A percentile compares a stretch with the other conserved stretches of the same genome.
These are phyloP conservation scores for Globisporangium viniferum DNA, from an alignment of 352 stramenopile genomes.

Conservation along the genomic window DNA sequence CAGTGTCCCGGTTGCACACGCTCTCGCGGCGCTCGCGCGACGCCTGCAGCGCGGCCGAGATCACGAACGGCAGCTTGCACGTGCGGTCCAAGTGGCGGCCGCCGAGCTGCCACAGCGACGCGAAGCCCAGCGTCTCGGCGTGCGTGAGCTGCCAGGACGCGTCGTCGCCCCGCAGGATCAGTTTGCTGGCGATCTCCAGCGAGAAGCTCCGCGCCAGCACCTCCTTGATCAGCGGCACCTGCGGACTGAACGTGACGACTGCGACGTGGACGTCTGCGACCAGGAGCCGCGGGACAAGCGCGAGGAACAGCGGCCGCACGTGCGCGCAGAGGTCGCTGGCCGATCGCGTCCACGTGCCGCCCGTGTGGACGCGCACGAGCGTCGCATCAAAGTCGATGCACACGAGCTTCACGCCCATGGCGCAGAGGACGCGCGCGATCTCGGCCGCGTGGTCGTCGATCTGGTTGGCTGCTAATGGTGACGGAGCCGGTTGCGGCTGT, in stretches of 20 bases:
- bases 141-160: constrained; percentile 51
- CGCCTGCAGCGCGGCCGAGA: constrained; percentile 57
- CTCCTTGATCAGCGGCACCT: constrained; percentile 58
- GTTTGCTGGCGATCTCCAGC: constrained; percentile 19
- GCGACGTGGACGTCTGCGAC: constrained; percentile 47
- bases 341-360: constrained; percentile 47
- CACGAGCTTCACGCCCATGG: constrained; percentile 53
- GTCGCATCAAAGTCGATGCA: constrained; percentile 86
- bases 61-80: constrained; percentile 76
- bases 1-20: constrained; percentile 61
- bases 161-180: constrained; percentile 72
- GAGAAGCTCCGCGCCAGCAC: constrained; percentile 59
- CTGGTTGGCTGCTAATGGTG: neutral
- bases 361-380: constrained; percentile 75
- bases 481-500: neutral
- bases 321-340: constrained; percentile 39
- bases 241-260: constrained; percentile 81
- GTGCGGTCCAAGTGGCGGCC: constrained; percentile 55
- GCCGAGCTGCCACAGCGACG: constrained; percentile 51
- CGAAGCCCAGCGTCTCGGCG: constrained; percentile 41
- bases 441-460: constrained; percentile 22
- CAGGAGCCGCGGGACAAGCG: constrained; percentile 50
- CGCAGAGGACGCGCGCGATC: constrained; percentile 36
- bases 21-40: constrained; percentile 20
- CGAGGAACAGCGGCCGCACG: constrained; percentile 63